Evolutionary conservation across 1,139 yeast genomes (phyloP).

Genomic region (Yamadazyma membranifaciens): DNA sequence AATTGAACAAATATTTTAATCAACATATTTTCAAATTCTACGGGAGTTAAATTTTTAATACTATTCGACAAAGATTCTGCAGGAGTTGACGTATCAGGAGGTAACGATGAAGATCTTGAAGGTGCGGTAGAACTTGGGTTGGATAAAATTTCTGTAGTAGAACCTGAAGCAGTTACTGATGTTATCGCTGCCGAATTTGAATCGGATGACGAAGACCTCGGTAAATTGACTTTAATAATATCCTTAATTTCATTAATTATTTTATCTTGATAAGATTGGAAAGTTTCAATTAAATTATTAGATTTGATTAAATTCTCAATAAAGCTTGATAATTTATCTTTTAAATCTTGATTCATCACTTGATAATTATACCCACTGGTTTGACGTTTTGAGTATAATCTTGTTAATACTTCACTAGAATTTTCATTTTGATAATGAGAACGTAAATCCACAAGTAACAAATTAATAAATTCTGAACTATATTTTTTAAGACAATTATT

Average conservation of each 20-base stretch:
- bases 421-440: constrained; percentile 52
- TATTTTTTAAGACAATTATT: constrained; percentile 67
- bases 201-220: constrained; percentile 23
- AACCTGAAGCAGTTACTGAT: constrained; percentile 5
- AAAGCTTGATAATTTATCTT: constrained; percentile 39
- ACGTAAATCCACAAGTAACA: constrained; percentile 60
- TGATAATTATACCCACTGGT: constrained; percentile 28
- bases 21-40: constrained; percentile 74
- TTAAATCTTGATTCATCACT: constrained; percentile 32
- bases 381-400: constrained; percentile 35
- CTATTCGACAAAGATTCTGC: constrained; percentile 41
- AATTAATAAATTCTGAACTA: constrained; percentile 52
- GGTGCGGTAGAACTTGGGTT: constrained; percentile 10
- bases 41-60: constrained; percentile 63
- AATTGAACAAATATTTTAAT: constrained; percentile 59
- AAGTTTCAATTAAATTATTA: constrained; percentile 64
- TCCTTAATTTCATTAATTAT: constrained; percentile 69
- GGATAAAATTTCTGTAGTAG: neutral
- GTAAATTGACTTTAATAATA: constrained; percentile 65
- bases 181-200: constrained; percentile 21
- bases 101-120: constrained; percentile 31
- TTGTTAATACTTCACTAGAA: constrained; percentile 47
- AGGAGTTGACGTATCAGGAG: constrained; percentile 17
- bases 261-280: constrained; percentile 63
- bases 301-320: constrained; percentile 61